These are phyloP conservation scores for Allium fistulosum DNA, from an alignment of 106 monocot genomes.

Conservation along the genomic window DNA sequence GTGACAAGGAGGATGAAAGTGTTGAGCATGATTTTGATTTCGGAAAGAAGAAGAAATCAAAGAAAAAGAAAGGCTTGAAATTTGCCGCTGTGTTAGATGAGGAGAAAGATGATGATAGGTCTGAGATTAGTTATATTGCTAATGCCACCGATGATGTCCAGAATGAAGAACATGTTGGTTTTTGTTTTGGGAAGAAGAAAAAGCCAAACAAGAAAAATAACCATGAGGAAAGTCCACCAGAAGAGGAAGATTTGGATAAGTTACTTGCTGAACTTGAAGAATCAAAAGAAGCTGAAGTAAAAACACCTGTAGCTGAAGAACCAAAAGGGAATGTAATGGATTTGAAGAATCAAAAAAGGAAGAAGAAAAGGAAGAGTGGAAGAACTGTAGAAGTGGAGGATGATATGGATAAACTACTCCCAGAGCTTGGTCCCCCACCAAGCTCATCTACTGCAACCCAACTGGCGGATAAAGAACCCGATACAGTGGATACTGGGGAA, in stretches of 20 bases:
- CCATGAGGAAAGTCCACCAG: not conserved
- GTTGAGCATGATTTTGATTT: slow-evolving; percentile 7
- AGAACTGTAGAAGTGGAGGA: slow-evolving; percentile 61
- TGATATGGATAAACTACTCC: slow-evolving; percentile 58
- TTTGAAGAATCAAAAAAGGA: not conserved
- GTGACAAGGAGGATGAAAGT: not conserved
- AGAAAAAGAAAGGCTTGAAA: slow-evolving; percentile 1
- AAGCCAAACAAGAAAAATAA: slow-evolving; percentile 42
- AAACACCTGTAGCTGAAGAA: not conserved
- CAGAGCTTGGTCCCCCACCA: slow-evolving; percentile 41
- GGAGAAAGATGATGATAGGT: slow-evolving; percentile 4
- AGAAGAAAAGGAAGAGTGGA: slow-evolving; percentile 51
- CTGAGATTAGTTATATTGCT: not conserved
- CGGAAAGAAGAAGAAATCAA: slow-evolving; percentile 10
- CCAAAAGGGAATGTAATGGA: slow-evolving; percentile 7
- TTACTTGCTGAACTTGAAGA: slow-evolving; percentile 17
- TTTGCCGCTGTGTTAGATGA: not conserved
- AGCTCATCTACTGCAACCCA: not conserved
- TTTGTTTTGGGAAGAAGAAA: slow-evolving; percentile 73
- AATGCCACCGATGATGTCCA: slow-evolving; percentile 25
- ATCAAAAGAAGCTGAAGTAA: not conserved
- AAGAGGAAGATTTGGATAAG: slow-evolving; percentile 12
- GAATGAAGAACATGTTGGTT: slow-evolving; percentile 42
- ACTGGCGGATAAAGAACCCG: slow-evolving; percentile 4
- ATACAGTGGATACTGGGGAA: slow-evolving; percentile 20